Conservation (phyloP, 108 stramenopile genomes). For the Bacterosira constricta region DNA sequence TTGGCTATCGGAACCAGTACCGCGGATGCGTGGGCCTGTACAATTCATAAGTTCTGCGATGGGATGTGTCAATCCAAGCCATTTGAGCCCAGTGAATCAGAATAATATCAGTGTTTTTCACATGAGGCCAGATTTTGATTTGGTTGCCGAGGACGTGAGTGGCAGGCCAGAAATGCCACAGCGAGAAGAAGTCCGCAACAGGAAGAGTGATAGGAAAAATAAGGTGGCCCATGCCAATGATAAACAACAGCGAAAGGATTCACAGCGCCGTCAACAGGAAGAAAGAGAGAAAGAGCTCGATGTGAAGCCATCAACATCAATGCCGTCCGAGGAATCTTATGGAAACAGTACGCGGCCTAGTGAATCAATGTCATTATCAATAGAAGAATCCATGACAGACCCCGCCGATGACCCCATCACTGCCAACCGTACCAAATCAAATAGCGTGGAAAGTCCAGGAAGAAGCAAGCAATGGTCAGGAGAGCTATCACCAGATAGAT, state of each 20-base stretch:
- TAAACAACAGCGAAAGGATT: neutral
- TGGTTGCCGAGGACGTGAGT: neutral
- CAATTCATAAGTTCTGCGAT: conserved; percentile 64
- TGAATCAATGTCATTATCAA: neutral
- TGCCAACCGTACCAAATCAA: conserved; percentile 3
- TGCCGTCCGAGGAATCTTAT: conserved; percentile 23
- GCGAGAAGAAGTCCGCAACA: neutral
- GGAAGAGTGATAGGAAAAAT: neutral
- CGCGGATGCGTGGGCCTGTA: conserved; percentile 65
- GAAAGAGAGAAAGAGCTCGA: neutral
- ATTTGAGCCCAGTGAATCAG: conserved; percentile 37
- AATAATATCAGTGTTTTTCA: neutral
- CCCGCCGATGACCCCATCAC: too few species aligned
- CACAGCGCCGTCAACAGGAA: neutral
- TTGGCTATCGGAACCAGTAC: conserved; percentile 78
- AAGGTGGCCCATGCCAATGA: neutral
- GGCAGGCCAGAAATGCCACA: neutral
- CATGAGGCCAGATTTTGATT: conserved; percentile 24
- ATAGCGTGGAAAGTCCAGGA: conserved; percentile 5
- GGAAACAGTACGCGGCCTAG: neutral
- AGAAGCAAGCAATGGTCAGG: conserved; percentile 6
- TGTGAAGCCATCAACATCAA: neutral
- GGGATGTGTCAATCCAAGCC: conserved; percentile 61
- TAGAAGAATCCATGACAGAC: conserved; percentile 5
- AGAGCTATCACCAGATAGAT: neutral